phyloP scores from a whole-genome alignment of 1,284 basidiomycete genomes.

The Mycena citricolor region DNA sequence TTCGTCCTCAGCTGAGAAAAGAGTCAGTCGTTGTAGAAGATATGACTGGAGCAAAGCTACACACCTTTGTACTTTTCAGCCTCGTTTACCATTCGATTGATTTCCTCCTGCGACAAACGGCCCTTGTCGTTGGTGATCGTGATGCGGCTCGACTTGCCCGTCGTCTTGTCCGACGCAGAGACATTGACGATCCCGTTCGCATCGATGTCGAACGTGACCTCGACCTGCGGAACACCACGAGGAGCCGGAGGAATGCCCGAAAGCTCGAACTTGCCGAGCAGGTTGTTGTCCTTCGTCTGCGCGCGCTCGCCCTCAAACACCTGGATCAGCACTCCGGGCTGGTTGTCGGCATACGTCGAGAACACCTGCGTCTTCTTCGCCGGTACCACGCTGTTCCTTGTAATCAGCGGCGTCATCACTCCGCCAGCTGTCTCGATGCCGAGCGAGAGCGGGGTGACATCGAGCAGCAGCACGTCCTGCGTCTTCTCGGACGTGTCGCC shows the following conservation, averaged over 20 bases:
- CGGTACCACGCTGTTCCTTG: conserved; percentile 96
- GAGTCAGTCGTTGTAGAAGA: too few species aligned
- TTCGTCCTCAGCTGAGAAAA: too few species aligned
- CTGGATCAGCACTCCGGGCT: conserved; percentile 97
- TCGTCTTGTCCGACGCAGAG: conserved; percentile 61
- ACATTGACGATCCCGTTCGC: conserved; percentile 75
- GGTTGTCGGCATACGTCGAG: conserved; percentile 99
- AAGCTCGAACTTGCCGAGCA: conserved; percentile 98
- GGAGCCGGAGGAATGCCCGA: conserved; percentile 81
- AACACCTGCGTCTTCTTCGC: conserved; percentile 99
- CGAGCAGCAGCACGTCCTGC: conserved; percentile 93
- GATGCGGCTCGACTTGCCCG: conserved; percentile 76
- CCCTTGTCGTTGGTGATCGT: conserved; percentile 85
- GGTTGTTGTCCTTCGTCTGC: conserved; percentile 98
- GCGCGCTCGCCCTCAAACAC: conserved; percentile 99
- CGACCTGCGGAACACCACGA: conserved; percentile 81
- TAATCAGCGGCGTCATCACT: conserved; percentile 96
- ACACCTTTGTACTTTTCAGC: too few species aligned
- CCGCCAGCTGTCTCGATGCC: conserved; percentile 95
- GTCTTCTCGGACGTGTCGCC: conserved; percentile 98
- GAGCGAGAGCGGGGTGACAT: conserved; percentile 93
- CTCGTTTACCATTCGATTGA: conserved; percentile 82
- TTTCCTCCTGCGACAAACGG: conserved; percentile 84
- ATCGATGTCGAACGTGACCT: conserved; percentile 83
- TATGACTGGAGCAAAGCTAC: too few species aligned